A percentile compares a stretch with the other conserved stretches of the same genome.
Conservation (phyloP, 768 basidiomycete species). For the Phanerochaete carnosa region DNA sequence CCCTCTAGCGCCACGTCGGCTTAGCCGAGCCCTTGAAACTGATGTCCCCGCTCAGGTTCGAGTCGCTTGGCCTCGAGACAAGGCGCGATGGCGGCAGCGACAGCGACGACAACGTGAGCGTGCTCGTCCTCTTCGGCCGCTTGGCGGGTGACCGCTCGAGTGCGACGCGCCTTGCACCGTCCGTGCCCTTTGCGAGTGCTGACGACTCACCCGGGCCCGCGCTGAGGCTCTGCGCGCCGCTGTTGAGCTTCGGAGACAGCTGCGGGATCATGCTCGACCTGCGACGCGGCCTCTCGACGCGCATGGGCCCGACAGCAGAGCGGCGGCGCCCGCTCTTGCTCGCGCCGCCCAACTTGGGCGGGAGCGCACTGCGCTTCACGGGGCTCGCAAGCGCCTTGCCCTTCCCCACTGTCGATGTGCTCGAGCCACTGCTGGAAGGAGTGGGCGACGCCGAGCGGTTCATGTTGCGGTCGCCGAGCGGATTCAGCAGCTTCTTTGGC, state of each 20-base stretch:
- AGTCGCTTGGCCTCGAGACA: constrained; percentile 26
- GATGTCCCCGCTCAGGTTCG: constrained; percentile 45
- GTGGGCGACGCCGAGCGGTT: constrained; percentile 41
- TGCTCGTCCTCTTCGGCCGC: constrained; percentile 53
- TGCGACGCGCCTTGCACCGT: constrained; percentile 39
- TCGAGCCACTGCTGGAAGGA: constrained; percentile 25
- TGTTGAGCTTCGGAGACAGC: constrained; percentile 46
- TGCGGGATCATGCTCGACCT: constrained; percentile 83
- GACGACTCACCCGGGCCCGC: constrained; percentile 1
- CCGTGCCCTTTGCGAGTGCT: constrained; percentile 12
- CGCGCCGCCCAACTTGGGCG: constrained; percentile 34
- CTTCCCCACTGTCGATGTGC: constrained; percentile 7
- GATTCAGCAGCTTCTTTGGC: constrained; percentile 29
- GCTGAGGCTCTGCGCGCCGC: constrained; percentile 24
- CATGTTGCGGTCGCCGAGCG: constrained; percentile 67
- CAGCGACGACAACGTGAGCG: constrained; percentile 31
- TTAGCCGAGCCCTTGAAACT: constrained; percentile 40
- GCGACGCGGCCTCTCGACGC: constrained; percentile 68
- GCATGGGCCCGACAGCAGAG: constrained; percentile 74
- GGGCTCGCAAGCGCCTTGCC: constrained; percentile 34
- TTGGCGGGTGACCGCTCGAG: constrained; percentile 53
- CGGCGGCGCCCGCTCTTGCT: constrained; percentile 49
- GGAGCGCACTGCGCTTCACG: constrained; percentile 48
- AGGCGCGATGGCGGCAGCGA: not conserved
- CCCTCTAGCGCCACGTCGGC: constrained; percentile 57